Evolutionary conservation across 768 basidiomycete species (phyloP).

Genomic region (Baorangia bicolor): DNA sequence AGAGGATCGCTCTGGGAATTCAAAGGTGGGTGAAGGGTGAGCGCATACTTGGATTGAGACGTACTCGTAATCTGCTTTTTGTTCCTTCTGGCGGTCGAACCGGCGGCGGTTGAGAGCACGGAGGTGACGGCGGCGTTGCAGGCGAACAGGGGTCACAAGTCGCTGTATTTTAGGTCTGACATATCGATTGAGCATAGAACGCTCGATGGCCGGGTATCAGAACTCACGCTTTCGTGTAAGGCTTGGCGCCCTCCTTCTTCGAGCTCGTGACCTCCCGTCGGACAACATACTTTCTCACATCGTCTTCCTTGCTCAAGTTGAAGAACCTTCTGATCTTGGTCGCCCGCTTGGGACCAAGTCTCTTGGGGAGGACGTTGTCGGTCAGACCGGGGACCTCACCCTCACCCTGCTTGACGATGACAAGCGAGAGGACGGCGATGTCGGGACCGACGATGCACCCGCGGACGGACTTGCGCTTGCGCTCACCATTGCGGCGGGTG

Average conservation of each 20-base stretch:
- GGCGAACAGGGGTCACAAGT: slow-evolving; percentile 90
- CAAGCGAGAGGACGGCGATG: slow-evolving; percentile 90
- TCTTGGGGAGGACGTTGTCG: slow-evolving; percentile 89
- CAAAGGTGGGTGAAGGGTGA: not conserved
- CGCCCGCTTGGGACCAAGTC: slow-evolving; percentile 95
- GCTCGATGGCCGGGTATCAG: not conserved
- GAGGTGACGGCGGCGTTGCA: slow-evolving; percentile 95
- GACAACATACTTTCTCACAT: slow-evolving; percentile 97
- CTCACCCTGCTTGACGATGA: slow-evolving; percentile 97
- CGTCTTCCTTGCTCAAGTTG: slow-evolving; percentile 96
- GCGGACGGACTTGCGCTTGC: slow-evolving; percentile 98
- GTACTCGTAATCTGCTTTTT: slow-evolving; percentile 91
- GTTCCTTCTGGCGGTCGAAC: slow-evolving; percentile 91
- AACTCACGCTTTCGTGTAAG: slow-evolving; percentile 94
- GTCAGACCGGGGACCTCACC: slow-evolving; percentile 87
- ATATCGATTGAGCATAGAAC: not conserved
- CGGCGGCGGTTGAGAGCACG: slow-evolving; percentile 83
- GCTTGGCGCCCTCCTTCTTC: slow-evolving; percentile 90
- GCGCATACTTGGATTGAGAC: slow-evolving; percentile 21
- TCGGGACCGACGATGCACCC: slow-evolving; percentile 98
- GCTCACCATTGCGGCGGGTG: slow-evolving; percentile 86
- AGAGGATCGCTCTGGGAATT: slow-evolving; percentile 55
- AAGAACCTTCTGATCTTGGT: slow-evolving; percentile 98
- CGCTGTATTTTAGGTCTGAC: slow-evolving; percentile 93
- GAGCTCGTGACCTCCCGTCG: slow-evolving; percentile 83